These are phyloP conservation scores for Melanopsichium pennsylvanicum DNA, from an alignment of 1,284 basidiomycete genomes.

Conservation along the genomic window DNA sequence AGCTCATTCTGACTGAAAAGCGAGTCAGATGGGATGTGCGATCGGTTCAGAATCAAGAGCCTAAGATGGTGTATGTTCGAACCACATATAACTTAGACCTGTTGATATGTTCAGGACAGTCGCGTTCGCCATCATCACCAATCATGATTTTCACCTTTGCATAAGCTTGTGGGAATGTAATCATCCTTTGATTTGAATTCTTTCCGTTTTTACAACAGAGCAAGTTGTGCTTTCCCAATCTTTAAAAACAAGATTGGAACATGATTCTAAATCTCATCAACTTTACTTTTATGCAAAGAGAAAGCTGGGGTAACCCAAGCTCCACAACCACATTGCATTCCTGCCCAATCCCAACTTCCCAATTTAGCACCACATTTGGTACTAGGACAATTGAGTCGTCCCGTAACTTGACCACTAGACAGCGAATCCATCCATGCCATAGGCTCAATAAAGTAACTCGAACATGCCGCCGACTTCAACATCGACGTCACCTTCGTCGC, in stretches of 20 bases:
- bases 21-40: no score
- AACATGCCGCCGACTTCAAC: constrained; percentile 74
- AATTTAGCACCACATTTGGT: constrained; percentile 87
- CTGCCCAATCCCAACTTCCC: constrained; percentile 96
- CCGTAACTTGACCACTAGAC: constrained; percentile 76
- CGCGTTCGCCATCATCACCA: no score
- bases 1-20: no score
- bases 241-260: background rate
- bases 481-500: constrained; percentile 12
- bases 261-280: constrained; percentile 75
- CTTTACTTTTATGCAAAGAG: constrained; percentile 86
- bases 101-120: no score
- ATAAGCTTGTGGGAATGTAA: no score
- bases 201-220: no score
- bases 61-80: no score
- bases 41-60: no score
- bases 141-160: no score
- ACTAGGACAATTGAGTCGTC: constrained; percentile 91
- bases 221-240: no score
- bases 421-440: constrained; percentile 96
- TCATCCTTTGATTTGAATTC: no score
- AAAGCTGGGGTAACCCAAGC: constrained; percentile 74
- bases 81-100: no score
- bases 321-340: constrained; percentile 83
- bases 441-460: constrained; percentile 96